Evolutionary conservation across 2,329 filamentous ascomycete genomes (phyloP).

Genomic region (Aspergillus sp.): DNA sequence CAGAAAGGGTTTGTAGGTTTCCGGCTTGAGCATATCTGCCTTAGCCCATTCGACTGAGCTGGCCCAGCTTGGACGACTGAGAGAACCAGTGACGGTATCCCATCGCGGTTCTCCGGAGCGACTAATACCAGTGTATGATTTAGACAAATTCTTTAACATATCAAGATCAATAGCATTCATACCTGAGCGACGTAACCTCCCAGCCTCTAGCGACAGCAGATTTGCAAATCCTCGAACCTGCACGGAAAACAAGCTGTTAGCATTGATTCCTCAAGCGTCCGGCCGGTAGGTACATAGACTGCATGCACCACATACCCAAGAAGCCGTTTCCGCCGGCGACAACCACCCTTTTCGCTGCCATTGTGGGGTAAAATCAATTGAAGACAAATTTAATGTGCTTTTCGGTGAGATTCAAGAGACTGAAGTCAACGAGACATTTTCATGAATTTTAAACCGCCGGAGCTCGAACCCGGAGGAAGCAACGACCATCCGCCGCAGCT

Average conservation of each 20-base stretch:
- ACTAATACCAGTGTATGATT: conserved; percentile 49
- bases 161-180: conserved; percentile 26
- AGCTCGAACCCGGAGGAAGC: neutral
- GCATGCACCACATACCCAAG: conserved; percentile 58
- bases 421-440: neutral
- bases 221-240: conserved; percentile 81
- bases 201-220: conserved; percentile 81
- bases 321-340: conserved; percentile 96
- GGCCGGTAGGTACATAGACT: neutral
- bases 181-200: conserved; percentile 93
- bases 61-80: conserved; percentile 75
- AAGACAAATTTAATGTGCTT: too few species aligned
- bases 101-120: conserved; percentile 89
- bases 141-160: neutral
- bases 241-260: conserved; percentile 16
- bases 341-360: conserved; percentile 73
- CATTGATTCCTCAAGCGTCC: neutral
- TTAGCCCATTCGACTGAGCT: conserved; percentile 81
- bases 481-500: neutral
- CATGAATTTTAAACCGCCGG: neutral
- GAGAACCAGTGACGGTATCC: conserved; percentile 73
- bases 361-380: conserved; percentile 31
- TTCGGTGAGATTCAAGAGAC: too few species aligned
- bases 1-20: conserved; percentile 75
- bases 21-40: conserved; percentile 81